Percentiles rank a stretch among this genome's conserved stretches.
phyloP scores from a whole-genome alignment of 768 basidiomycete genomes.

The Kwoniella pini region DNA sequence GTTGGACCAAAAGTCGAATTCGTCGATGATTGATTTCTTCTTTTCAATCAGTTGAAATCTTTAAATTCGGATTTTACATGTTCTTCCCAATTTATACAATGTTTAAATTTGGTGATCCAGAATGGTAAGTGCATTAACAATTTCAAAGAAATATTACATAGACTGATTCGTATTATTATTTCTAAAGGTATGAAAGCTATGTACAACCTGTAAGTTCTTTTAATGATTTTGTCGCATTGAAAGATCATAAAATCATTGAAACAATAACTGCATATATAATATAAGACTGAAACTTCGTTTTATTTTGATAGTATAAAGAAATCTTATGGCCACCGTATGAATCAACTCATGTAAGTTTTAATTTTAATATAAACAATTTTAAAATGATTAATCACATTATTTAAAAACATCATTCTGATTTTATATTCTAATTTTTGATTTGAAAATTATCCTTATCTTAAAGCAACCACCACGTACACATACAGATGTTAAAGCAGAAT shows the following conservation, averaged over 20 bases:
- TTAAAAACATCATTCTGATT: background rate
- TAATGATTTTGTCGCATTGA: too few species aligned
- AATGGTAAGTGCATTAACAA: slow-evolving; percentile 37
- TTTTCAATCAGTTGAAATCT: slow-evolving; percentile 50
- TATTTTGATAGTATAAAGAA: slow-evolving; percentile 36
- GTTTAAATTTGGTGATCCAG: slow-evolving; percentile 51
- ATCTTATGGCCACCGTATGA: slow-evolving; percentile 41
- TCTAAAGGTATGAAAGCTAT: slow-evolving; percentile 37
- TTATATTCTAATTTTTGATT: background rate
- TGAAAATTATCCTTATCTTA: too few species aligned
- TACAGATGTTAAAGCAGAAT: slow-evolving; percentile 32
- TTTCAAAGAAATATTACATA: too few species aligned
- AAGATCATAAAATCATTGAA: too few species aligned
- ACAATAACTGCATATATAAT: too few species aligned
- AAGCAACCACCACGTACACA: slow-evolving; percentile 40
- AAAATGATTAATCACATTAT: background rate
- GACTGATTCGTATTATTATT: background rate
- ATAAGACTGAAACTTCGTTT: background rate
- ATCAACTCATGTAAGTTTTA: slow-evolving; percentile 30
- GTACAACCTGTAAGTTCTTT: slow-evolving; percentile 33
- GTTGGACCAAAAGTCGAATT: background rate
- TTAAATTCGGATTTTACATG: slow-evolving; percentile 51
- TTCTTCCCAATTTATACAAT: slow-evolving; percentile 48
- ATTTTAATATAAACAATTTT: too few species aligned
- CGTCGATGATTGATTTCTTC: background rate